These are phyloP conservation scores for Chlorella ohadii DNA, from an alignment of 139 green algal genomes.

Conservation along the genomic window DNA sequence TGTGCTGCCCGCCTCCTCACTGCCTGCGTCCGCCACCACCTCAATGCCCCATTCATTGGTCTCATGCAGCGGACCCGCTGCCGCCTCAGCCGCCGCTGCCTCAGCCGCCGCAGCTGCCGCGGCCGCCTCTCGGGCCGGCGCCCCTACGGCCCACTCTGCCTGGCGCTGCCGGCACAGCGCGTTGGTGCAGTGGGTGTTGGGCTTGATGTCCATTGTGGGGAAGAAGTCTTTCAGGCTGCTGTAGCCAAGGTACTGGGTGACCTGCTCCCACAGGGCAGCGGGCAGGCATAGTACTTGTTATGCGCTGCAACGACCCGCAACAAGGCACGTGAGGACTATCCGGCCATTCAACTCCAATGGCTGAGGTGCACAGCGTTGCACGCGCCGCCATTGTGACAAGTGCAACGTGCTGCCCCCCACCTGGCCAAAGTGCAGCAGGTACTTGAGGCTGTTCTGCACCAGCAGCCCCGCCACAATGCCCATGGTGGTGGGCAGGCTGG, in stretches of 20 bases:
- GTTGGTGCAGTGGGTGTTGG: slow-evolving; percentile 88
- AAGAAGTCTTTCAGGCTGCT: slow-evolving; percentile 95
- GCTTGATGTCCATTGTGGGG: slow-evolving; percentile 91
- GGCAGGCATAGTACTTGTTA: no score
- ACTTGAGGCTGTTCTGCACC: slow-evolving; percentile 96
- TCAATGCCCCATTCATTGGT: slow-evolving; percentile 94
- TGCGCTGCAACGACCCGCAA: no score
- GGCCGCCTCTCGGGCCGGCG: slow-evolving; percentile 42
- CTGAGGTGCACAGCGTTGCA: no score
- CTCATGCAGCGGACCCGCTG: slow-evolving; percentile 74
- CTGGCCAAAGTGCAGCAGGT: slow-evolving; percentile 90
- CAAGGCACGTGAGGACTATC: no score
- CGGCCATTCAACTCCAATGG: no score
- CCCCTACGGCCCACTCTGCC: slow-evolving; percentile 48
- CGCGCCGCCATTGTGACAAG: no score
- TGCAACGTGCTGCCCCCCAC: no score
- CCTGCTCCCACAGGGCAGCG: slow-evolving; percentile 78
- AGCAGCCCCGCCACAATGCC: slow-evolving; percentile 95
- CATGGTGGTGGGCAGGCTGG: slow-evolving; percentile 98
- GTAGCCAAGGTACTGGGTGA: slow-evolving; percentile 88
- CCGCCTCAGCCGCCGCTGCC: slow-evolving; percentile 45
- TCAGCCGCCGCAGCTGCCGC: slow-evolving; percentile 46
- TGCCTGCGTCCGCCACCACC: slow-evolving; percentile 42
- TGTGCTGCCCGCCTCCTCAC: not conserved
- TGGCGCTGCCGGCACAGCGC: slow-evolving; percentile 74